A percentile compares a stretch with the other conserved stretches of the same genome.
Conservation (phyloP, 352 stramenopile species). For the Thalassiosira exigua region DNA sequence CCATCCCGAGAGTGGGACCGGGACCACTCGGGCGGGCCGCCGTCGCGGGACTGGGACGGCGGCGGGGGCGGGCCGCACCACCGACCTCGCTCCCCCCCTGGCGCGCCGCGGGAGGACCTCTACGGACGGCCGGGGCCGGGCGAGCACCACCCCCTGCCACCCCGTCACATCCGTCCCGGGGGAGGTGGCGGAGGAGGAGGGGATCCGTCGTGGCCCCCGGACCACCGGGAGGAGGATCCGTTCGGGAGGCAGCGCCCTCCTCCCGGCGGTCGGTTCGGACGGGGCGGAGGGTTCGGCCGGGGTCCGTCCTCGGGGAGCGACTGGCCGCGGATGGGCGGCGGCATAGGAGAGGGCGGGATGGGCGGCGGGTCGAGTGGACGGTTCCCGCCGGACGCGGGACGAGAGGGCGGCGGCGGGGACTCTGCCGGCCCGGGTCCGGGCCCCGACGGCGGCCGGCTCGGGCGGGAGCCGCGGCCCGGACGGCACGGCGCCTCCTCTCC, state of each 20-base stretch:
- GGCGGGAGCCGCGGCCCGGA: not conserved
- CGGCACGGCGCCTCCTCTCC: not conserved
- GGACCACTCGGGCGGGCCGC: too few relatives aligned
- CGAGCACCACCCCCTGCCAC: not conserved
- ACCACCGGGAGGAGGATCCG: conserved; percentile 47
- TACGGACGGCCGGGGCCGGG: not conserved
- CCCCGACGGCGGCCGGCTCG: not conserved
- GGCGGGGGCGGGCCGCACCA: too few relatives aligned
- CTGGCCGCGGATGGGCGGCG: conserved; percentile 1
- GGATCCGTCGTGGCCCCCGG: conserved; percentile 1
- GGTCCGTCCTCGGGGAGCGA: conserved; percentile 3
- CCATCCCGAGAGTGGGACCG: too few relatives aligned
- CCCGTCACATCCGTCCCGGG: not conserved
- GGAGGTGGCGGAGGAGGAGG: conserved; percentile 4
- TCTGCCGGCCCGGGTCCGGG: not conserved
- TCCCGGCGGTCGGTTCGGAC: not conserved
- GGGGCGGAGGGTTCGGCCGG: conserved; percentile 16
- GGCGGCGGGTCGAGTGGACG: conserved; percentile 34
- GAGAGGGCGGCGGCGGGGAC: not conserved
- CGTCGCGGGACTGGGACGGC: too few relatives aligned
- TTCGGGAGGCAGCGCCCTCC: conserved; percentile 55
- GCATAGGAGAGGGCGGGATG: not conserved
- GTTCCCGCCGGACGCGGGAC: conserved; percentile 17
- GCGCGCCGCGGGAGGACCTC: not conserved
- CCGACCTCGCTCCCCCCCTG: too few relatives aligned